Percentiles rank a stretch among this genome's conserved stretches.
Conservation (phyloP, 2,329 filamentous ascomycete genomes). For the Aureobasidium sp. region DNA sequence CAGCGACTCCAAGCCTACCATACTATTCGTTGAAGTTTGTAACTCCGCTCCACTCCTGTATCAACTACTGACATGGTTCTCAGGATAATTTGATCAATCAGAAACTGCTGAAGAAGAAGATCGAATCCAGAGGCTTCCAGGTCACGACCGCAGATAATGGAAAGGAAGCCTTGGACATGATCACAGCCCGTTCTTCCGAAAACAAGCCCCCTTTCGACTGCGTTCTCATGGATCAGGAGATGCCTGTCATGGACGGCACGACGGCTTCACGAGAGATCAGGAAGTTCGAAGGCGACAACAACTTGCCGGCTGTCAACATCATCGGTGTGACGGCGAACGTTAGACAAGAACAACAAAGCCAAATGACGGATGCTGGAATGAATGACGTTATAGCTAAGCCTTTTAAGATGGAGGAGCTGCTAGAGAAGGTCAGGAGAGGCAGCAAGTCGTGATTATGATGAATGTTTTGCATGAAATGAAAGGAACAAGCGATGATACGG, state of each 20-base stretch:
- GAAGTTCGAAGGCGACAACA: constrained; percentile 16
- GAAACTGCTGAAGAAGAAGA: constrained; percentile 22
- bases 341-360: constrained; percentile 23
- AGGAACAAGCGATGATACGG: neutral
- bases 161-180: constrained; percentile 22
- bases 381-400: constrained; percentile 25
- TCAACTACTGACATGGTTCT: neutral
- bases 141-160: constrained; percentile 27
- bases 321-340: constrained; percentile 28
- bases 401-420: constrained; percentile 26
- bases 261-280: constrained; percentile 22
- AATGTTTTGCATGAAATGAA: neutral
- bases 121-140: constrained; percentile 21
- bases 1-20: neutral
- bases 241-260: constrained; percentile 27
- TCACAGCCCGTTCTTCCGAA: neutral
- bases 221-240: constrained; percentile 27
- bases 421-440: constrained; percentile 11
- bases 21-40: neutral
- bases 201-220: constrained; percentile 19
- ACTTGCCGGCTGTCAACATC: constrained; percentile 20
- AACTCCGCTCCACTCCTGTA: accelerated
- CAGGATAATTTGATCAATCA: constrained; percentile 29
- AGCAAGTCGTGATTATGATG: neutral
- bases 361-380: constrained; percentile 26